Conservation (phyloP, 148 eudicot genomes). For the Bassia scoparia region DNA sequence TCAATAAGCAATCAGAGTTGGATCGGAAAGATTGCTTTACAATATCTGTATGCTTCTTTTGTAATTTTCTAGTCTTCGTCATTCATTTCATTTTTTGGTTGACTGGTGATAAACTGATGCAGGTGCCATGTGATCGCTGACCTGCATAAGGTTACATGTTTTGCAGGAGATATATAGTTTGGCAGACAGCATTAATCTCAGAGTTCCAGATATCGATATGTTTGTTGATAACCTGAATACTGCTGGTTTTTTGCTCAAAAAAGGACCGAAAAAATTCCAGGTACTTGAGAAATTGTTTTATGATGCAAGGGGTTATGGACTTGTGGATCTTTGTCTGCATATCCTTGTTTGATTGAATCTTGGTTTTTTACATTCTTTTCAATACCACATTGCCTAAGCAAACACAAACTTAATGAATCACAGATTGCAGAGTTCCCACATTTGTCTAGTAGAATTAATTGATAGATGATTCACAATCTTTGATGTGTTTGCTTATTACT, state of each 20-base stretch:
- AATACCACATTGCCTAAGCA: neutral
- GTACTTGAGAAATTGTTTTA: slow-evolving; percentile 31
- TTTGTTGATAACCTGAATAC: slow-evolving; percentile 77
- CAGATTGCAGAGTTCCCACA: neutral
- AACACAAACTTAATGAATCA: neutral
- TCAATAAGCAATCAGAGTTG: slow-evolving; percentile 84
- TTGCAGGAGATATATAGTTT: slow-evolving; percentile 87
- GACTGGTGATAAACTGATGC: neutral
- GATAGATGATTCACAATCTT: neutral
- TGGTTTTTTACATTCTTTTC: neutral
- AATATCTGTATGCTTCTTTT: slow-evolving; percentile 62
- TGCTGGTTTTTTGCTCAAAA: slow-evolving; percentile 71
- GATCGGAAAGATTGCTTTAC: slow-evolving; percentile 89
- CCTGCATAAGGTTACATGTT: slow-evolving; percentile 7
- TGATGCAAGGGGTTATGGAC: neutral
- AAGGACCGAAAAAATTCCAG: slow-evolving; percentile 96
- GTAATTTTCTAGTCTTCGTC: slow-evolving; percentile 8
- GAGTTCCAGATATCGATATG: slow-evolving; percentile 85
- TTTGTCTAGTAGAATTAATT: neutral
- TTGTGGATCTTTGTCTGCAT: neutral
- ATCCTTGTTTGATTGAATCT: neutral
- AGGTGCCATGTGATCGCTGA: slow-evolving; percentile 4
- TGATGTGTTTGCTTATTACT: neutral
- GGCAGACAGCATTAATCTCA: slow-evolving; percentile 85
- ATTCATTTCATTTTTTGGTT: slow-evolving; percentile 2